phyloP scores from a whole-genome alignment of 2,329 filamentous ascomycete genomes.

The Aureobasidium sp. region DNA sequence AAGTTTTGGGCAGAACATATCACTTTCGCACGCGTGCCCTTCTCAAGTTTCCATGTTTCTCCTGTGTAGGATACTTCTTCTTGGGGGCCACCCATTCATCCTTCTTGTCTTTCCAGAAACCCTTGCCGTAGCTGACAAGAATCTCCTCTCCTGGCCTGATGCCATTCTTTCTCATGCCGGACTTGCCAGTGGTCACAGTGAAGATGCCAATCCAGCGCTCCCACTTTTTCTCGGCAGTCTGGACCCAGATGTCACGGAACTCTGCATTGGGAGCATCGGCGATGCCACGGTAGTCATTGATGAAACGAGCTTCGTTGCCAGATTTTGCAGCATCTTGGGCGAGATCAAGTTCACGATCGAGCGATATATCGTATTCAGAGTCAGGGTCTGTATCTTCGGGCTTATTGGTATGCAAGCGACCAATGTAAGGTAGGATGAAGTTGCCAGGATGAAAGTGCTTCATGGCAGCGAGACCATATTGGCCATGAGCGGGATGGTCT shows the following conservation, averaged over 20 bases:
- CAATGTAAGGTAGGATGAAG: conserved; percentile 46
- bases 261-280: conserved; percentile 33
- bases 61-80: not conserved
- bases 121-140: conserved; percentile 49
- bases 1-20: not conserved
- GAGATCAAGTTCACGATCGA: conserved; percentile 44
- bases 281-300: conserved; percentile 49
- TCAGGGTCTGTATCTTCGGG: conserved; percentile 37
- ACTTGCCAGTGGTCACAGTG: conserved; percentile 43
- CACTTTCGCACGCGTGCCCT: not conserved
- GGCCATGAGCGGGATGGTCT: conserved; percentile 42
- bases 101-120: conserved; percentile 35
- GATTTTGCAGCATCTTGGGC: conserved; percentile 42
- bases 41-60: not conserved
- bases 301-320: conserved; percentile 47
- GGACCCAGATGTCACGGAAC: conserved; percentile 32
- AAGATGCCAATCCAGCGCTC: conserved; percentile 47
- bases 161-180: conserved; percentile 40
- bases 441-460: conserved; percentile 37
- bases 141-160: conserved; percentile 45
- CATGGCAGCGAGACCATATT: conserved; percentile 43
- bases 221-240: conserved; percentile 32
- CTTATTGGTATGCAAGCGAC: conserved; percentile 40
- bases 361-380: conserved; percentile 46
- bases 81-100: not conserved